These are phyloP conservation scores for Nicotiana sylvestris DNA, from an alignment of 257 asterid genomes.

Conservation along the genomic window DNA sequence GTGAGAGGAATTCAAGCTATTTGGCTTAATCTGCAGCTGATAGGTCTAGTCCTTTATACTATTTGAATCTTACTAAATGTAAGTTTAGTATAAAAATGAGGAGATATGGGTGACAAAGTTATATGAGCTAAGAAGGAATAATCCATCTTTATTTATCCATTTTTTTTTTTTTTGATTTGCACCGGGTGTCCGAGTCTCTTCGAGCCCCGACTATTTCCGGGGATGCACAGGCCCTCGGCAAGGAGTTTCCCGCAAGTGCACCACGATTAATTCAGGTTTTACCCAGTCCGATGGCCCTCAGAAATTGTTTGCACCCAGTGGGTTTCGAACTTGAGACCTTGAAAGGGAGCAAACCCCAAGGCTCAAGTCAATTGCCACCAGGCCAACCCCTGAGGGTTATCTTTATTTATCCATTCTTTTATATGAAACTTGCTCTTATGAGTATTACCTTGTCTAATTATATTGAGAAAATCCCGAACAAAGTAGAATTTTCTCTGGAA, in stretches of 20 bases:
- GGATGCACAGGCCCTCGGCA: too few species aligned
- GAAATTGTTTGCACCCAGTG: too few species aligned
- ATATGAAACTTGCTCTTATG: neutral
- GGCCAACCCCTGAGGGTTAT: too few species aligned
- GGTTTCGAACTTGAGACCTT: too few species aligned
- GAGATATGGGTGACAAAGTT: neutral
- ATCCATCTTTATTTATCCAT: neutral
- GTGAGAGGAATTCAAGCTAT: neutral
- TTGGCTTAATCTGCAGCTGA: slow-evolving; percentile 2
- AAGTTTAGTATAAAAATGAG: neutral
- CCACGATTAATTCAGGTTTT: too few species aligned
- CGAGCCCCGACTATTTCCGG: too few species aligned
- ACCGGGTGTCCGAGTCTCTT: too few species aligned
- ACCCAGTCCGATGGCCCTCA: too few species aligned
- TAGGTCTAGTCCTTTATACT: neutral
- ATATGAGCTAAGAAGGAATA: neutral
- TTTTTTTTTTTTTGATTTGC: too few species aligned
- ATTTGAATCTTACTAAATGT: neutral
- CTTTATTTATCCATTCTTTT: neutral
- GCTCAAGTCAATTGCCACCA: too few species aligned
- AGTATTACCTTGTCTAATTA: neutral
- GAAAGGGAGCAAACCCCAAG: too few species aligned
- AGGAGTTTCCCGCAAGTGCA: too few species aligned
- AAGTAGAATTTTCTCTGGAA: neutral
- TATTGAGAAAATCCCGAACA: neutral